Evolutionary conservation across 441 rosid genomes (phyloP), one percentile per base, ranked within the genome.

Genomic region (Jatropha podagrica): DNA sequence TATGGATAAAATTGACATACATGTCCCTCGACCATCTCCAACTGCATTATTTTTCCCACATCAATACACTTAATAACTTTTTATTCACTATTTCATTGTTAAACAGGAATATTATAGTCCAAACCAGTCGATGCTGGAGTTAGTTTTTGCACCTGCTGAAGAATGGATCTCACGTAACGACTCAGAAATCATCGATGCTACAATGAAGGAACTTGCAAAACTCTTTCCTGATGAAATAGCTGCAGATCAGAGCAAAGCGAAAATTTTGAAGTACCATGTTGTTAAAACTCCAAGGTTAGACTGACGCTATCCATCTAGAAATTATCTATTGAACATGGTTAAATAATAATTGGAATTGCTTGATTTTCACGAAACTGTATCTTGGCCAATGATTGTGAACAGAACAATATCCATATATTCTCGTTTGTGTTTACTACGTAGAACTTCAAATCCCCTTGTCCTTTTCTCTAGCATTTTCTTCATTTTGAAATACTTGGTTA

Each of bases 101-200:
- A 49, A 65, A 59, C 82, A 94, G 95, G 99, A 93, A 80, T 95
- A 95, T 84, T 92, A 95, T 68, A 82, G 88, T 80, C 97, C 97
- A 20, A 87, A 90, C 76, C 89, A 89, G 68, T 95, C 99, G 7
- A 95, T 95, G 95, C 85, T 95, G 84, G 99, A 95, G 91, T 82
- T 93, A 68, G 97, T 93, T 73, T 93, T 95, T 84, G 99, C 97
- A 40, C 99, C 99, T 1, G 97, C 99, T 26, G 98, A 89, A 82
- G 95, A 90, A 83, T 93, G 99, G 99, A 88, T 95, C 78, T 88
- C 94, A 26, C 6, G 92, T 26, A 89, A 86, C 5, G 93, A 95
- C 79, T 78, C 87, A 3, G 96, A 92, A 66, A 95, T 95, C 65
- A 89, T 95, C 65, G 93, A 93, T 78, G 97, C 98, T n/a, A 88